Evolutionary conservation across 163 green algal genomes (phyloP), one percentile per base, ranked within the genome.

Genomic region (Scenedesmus sp.): DNA sequence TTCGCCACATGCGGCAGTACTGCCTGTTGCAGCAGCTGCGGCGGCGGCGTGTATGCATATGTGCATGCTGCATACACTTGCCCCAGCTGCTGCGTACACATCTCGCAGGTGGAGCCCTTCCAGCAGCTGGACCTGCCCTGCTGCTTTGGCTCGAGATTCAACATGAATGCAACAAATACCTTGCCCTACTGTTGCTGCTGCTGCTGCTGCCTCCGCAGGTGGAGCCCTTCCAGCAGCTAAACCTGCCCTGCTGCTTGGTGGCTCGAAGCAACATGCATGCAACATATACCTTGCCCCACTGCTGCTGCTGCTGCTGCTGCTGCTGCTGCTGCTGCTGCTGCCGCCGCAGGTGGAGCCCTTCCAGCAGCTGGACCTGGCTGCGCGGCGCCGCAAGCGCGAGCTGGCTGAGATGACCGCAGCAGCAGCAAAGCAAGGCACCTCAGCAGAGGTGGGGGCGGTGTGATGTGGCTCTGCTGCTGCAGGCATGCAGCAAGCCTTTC

Each of bases 291-390:
- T n/a, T n/a, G n/a, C n/a, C n/a, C n/a, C n/a, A n/a, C n/a, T n/a
- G n/a, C n/a, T n/a, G n/a, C 16, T 6, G 4, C 2, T 76, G 66
- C 66, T 76, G 66, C 26, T 34, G 12, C 66, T 26, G 66, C 66
- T 2, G 1, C 64, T 76, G 16, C 66, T 10, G 59, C 59, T 10
- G 7, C 5, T 20, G 16, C 26, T 57, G 74, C 56, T 9, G 13
- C 6, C 34, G 7, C 55, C 62, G 4, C 77, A 88, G 77, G 73
- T 88, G 57, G 60, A 88, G 60, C 88, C 77, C 4, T 82, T 89
- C 52, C 64, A 86, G 23, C 89, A 92, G 82, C 55, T 92, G 9
- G 89, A 92, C 89, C 73, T 86, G 0, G 89, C 82, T 20, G 82
- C 83, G 57, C 62, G 82, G 9, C 66, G 89, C 20, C 64, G 82